These are phyloP conservation scores for Oryza officinalis DNA, from an alignment of 176 grass and related monocot species.

Conservation along the genomic window DNA sequence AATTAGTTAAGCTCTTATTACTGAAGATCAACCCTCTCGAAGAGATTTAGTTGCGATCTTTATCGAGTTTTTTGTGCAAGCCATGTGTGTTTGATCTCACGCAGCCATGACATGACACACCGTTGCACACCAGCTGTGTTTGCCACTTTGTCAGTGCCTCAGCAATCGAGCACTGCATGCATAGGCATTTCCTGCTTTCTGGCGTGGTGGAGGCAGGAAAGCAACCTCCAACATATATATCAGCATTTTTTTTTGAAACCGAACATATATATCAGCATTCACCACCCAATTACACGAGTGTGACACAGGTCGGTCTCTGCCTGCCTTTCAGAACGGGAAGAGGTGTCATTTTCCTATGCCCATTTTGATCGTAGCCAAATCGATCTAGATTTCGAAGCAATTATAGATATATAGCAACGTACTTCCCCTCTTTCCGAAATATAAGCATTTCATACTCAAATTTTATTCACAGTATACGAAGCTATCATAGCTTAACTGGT, in stretches of 20 bases:
- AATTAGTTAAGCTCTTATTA: neutral
- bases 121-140: neutral
- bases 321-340: neutral
- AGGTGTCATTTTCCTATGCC: neutral
- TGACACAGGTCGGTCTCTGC: neutral
- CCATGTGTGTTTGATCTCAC: neutral
- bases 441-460: no score
- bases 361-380: slow-evolving; percentile 4
- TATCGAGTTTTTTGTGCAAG: no score
- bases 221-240: slow-evolving; percentile 36
- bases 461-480: no score
- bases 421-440: no score
- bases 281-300: neutral
- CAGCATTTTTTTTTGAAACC: no score
- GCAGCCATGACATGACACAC: neutral
- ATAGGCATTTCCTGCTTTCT: neutral
- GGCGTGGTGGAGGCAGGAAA: slow-evolving; percentile 29
- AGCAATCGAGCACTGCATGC: neutral
- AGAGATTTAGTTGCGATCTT: no score
- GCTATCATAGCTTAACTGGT: no score
- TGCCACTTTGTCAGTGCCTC: neutral
- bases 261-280: neutral
- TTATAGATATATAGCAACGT: neutral
- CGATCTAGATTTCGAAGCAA: neutral
- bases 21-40: neutral